Evolutionary conservation across 495 filamentous ascomycete genomes (phyloP).

Genomic region (Amorphotheca resinae): DNA sequence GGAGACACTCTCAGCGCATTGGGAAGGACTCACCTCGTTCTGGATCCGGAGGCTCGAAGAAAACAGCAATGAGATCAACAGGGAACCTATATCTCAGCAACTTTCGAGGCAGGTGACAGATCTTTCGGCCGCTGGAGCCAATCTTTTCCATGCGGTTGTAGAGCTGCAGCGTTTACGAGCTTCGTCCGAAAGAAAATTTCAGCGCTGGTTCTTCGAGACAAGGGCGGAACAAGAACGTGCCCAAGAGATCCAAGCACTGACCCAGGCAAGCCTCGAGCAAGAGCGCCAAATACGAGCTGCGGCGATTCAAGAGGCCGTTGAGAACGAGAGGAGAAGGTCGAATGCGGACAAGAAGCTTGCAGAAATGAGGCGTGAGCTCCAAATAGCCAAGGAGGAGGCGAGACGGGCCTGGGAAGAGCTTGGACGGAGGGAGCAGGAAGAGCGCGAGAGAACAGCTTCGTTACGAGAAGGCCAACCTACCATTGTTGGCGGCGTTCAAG

Average conservation of each 20-base stretch:
- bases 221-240: slow-evolving; percentile 74
- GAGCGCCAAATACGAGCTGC: slow-evolving; percentile 61
- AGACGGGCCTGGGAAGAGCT: slow-evolving; percentile 95
- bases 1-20: slow-evolving; percentile 93
- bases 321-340: slow-evolving; percentile 44
- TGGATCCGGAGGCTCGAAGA: slow-evolving; percentile 90
- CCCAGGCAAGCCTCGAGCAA: slow-evolving; percentile 57
- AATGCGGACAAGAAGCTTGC: slow-evolving; percentile 61
- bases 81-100: slow-evolving; percentile 73
- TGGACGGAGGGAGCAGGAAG: slow-evolving; percentile 84
- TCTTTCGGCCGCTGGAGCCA: slow-evolving; percentile 88
- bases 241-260: slow-evolving; percentile 71
- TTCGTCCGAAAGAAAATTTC: slow-evolving; percentile 92
- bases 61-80: slow-evolving; percentile 70
- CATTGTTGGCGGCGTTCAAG: slow-evolving; percentile 83
- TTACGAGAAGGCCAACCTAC: slow-evolving; percentile 82
- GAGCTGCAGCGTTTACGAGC: slow-evolving; percentile 92
- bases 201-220: slow-evolving; percentile 97
- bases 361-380: slow-evolving; percentile 81
- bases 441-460: slow-evolving; percentile 77
- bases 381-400: slow-evolving; percentile 93
- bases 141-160: slow-evolving; percentile 94
- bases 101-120: slow-evolving; percentile 90
- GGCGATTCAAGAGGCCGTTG: slow-evolving; percentile 46
- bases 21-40: slow-evolving; percentile 94